phyloP scores from a whole-genome alignment of 192 early-diverging fungal genomes.

The Coemansia sp. region DNA sequence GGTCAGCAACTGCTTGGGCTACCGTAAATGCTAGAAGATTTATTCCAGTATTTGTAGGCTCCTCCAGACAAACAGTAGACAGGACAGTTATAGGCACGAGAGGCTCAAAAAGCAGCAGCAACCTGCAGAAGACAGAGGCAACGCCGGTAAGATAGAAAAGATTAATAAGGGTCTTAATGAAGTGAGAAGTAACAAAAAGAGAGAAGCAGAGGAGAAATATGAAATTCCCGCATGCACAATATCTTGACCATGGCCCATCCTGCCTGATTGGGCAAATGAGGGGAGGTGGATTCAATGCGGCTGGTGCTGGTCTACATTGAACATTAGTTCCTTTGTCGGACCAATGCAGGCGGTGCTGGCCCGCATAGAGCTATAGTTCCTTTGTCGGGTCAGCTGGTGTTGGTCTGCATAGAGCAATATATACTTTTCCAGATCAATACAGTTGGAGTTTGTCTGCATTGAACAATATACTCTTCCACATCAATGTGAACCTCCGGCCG shows the following conservation, averaged over 20 bases:
- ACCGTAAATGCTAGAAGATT: neutral
- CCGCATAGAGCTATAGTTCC: no score
- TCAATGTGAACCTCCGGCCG: neutral
- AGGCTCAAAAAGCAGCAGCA: slow-evolving; percentile 2
- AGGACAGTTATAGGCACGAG: neutral
- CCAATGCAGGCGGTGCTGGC: no score
- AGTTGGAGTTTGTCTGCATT: no score
- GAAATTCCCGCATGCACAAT: neutral
- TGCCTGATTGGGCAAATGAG: neutral
- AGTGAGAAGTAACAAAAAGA: neutral
- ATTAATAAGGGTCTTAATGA: slow-evolving; percentile 4
- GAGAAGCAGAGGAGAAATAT: neutral
- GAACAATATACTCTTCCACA: neutral
- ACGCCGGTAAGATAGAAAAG: neutral
- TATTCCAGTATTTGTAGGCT: neutral
- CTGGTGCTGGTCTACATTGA: no score
- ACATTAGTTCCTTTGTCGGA: no score
- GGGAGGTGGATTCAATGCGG: neutral
- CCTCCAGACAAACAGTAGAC: neutral
- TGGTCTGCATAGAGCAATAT: no score
- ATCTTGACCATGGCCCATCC: neutral
- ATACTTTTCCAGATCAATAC: no score
- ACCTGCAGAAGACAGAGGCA: neutral
- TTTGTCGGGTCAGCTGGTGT: no score
- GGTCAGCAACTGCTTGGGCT: neutral